These are phyloP conservation scores for Xylaria cubensis DNA, from an alignment of 495 filamentous ascomycete species.

Conservation along the genomic window DNA sequence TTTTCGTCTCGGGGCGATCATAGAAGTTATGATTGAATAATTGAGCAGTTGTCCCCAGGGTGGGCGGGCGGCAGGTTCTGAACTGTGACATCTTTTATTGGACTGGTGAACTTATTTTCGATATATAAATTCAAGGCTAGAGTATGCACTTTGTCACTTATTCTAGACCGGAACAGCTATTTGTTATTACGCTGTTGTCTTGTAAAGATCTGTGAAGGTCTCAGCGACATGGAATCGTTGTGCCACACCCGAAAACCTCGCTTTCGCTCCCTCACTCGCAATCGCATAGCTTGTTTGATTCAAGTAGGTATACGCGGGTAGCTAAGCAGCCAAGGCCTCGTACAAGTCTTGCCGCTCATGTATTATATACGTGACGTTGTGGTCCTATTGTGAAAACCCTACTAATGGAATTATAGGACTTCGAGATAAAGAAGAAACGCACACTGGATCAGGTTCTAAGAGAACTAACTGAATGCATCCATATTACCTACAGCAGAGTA, in stretches of 20 bases:
- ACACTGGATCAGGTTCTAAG: neutral
- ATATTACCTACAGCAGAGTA: neutral
- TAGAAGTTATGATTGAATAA: neutral
- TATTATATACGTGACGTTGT: no score
- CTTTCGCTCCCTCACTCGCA: no score
- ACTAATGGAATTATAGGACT: no score
- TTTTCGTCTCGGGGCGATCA: no score
- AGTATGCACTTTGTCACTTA: neutral
- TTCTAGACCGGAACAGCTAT: neutral
- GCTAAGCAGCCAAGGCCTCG: no score
- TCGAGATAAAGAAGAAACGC: neutral
- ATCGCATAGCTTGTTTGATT: no score
- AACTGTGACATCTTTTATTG: neutral
- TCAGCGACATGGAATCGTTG: no score
- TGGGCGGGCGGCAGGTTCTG: neutral
- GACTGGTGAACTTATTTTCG: neutral
- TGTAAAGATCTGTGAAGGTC: neutral
- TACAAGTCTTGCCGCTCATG: no score
- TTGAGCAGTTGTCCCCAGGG: neutral
- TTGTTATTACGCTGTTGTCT: neutral
- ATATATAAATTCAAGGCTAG: neutral
- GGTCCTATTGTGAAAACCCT: no score
- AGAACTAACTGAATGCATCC: neutral
- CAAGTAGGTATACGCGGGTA: no score
- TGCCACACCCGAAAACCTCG: no score